phyloP scores from a whole-genome alignment of 495 filamentous ascomycete genomes.

The Polyplosphaeria fusca region DNA sequence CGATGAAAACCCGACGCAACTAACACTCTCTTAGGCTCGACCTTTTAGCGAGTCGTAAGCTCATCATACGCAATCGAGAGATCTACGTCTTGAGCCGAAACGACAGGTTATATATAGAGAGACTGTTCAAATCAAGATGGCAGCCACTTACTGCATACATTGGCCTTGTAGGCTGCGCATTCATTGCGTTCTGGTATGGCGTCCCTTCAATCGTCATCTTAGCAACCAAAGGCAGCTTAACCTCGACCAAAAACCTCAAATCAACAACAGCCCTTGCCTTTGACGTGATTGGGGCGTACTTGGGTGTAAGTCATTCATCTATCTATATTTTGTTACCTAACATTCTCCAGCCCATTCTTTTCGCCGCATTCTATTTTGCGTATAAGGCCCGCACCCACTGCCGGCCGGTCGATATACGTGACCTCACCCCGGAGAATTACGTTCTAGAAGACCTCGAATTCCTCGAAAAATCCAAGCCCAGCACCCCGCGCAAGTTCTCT shows the following conservation, averaged over 20 bases:
- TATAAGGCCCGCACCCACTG: slow-evolving; percentile 8
- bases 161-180: slow-evolving; percentile 8
- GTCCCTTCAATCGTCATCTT: slow-evolving; percentile 15
- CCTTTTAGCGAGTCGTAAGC: slow-evolving; percentile 1
- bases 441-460: not conserved
- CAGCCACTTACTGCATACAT: slow-evolving; percentile 16
- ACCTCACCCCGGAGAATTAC: slow-evolving; percentile 1
- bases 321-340: not conserved
- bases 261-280: slow-evolving; percentile 1
- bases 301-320: slow-evolving; percentile 10
- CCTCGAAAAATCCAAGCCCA: not conserved
- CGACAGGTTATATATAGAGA: slow-evolving; percentile 6
- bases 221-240: slow-evolving; percentile 1
- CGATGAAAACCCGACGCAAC: not conserved
- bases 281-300: slow-evolving; percentile 15
- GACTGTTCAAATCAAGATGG: slow-evolving; percentile 20
- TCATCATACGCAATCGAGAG: not conserved
- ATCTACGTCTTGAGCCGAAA: slow-evolving; percentile 11
- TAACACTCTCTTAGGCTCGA: slow-evolving; percentile 1
- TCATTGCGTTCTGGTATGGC: slow-evolving; percentile 16
- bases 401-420: not conserved
- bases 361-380: slow-evolving; percentile 5
- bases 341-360: slow-evolving; percentile 8
- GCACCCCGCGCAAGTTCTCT: not conserved
- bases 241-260: slow-evolving; percentile 5